Evolutionary conservation across 106 monocot species (phyloP), one percentile per base, ranked within the genome.

Genomic region (Gastrodia elata): DNA sequence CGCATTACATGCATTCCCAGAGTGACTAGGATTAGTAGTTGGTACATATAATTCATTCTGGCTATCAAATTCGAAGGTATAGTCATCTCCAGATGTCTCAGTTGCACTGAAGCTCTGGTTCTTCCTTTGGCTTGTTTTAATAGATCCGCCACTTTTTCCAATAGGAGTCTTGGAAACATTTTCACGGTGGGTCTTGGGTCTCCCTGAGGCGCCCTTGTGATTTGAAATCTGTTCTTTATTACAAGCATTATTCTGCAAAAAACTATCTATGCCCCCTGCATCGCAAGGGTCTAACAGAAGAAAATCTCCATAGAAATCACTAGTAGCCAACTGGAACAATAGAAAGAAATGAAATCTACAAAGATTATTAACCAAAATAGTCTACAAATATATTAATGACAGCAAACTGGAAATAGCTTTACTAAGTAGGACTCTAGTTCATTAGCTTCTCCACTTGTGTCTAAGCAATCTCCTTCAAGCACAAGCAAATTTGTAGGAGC

Each of bases 391-490:
- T 35, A 46, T 27, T n/a, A 77, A 77, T 13, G 39, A n/a, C 8
- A 14, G 8, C 16, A 61, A 14, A 28, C 22, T 39, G 35, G 24
- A 77, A 71, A 64, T 35, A 67, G 16, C n/a, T 27, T 30, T 91
- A 96, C 95, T 92, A 92, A 64, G 78, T 87, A 96, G 25, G 87
- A 82, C 72, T 96, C 92, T 49, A 96, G 70, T 82, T 96, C 92
- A 74, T 89, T 75, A 30, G 81, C 73, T 73, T 82, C 92, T 71
- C 78, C 82, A 76, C 68, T 74, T 38, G 73, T 81, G 74, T 87
- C 85, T 71, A 92, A 71, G 74, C 86, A 92, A 77, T 92, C 92
- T 38, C 89, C 92, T 85, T 96, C 95, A 9, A 92, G 77, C 26
- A 96, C 92, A 77, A 87, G 77, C 70, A 96, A 76, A 76, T 92